Base-by-base conservation (phyloP, 345 rosid species). In the Trapa incisa region DNA sequence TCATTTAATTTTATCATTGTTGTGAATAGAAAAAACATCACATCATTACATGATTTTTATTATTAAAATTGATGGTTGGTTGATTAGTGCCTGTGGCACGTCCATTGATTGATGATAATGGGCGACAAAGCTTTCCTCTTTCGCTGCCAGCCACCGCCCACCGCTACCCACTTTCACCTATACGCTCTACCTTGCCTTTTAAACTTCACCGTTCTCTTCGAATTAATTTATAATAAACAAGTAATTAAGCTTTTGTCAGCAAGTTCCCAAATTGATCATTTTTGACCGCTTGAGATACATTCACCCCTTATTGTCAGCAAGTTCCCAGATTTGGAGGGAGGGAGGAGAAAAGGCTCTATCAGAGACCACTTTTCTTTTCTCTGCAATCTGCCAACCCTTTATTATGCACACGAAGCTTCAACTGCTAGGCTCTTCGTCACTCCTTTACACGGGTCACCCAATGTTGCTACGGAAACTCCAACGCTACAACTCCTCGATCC, bases 401-500 rank as follows among this genome's bases (percentile, higher is more conserved):
- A 65, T 37, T 45, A 87, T 56, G 84, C 66, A 80, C 97, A 93
- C 29, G 87, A 83, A 71, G 87, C 98, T 82, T 90, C 97, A 12
- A 88, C 89, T 38, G 98, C 97, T 82, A 93, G 77, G 80, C 94
- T 90, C 81, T 87, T 93, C 6, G 47, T 54, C n/a, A 80, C 80
- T 58, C 92, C 92, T 53, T 66, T 74, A 72, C 97, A 93, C 38
- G 94, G 94, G n/a, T 93, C 86, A 6, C 98, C 97, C 3, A 90
- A 88, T n/a, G 80, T 77, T 60, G 67, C 65, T 38, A 54, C 73
- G 1, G 96, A 86, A 14, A 87, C 96, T 71, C 70, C 80, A n/a
- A 93, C 65, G 41, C 72, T 87, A 68, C 98, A 93, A 65, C 88
- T 85, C 78, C 79, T 83, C n/a, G 79, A 79, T 64, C 98, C 98